Base-by-base conservation (phyloP, 2,329 filamentous ascomycete genomes). In the Paecilomyces formosus region DNA sequence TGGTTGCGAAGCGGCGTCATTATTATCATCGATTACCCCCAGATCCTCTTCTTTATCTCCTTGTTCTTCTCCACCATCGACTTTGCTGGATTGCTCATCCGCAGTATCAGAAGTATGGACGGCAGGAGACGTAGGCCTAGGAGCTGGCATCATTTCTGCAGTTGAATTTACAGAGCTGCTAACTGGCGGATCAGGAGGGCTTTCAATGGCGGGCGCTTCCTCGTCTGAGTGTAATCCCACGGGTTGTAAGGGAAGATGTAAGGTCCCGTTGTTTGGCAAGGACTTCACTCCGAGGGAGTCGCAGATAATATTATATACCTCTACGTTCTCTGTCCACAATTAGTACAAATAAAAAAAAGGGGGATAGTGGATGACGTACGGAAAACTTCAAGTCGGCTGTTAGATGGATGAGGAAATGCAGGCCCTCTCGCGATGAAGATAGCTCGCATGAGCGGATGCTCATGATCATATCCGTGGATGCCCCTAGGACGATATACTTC, bases 291-390 rank as follows among this genome's bases (percentile, higher is more conserved):
- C 87, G 26, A 97, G 76, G 0, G 90, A 92, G 74, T 97, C 92
- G 71, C 93, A 97, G 52, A 97, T 76, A 62, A 97, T 90, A 68
- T 96, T 96, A 76, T 97, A 97, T 8, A 97, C 89, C 68, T 97
- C 89, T 60, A 85, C 92, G 64, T 97, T 97, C 83, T 97, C 89
- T 93, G 65, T 24, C 18, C 15, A 21, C 18, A 3, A 13, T 30
- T 26, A 50, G 18, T 13, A 21, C 4, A 39, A 18, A 9, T 22
- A 8, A n/a, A 24, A 55, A 33, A 12, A 39, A 55, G 24, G 4
- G 9, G 15, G 7, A 22, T 22, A 53, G 26, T 31, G 4, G 50
- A 13, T 1, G n/a, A 83, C 89, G 84, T 83, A 92, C 90, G 92
- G 72, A 97, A 97, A 3, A 82, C 79, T 31, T 89, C 85, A 31